Conservation (phyloP, 805 yeast species). For the Metschnikowia henanensis region DNA sequence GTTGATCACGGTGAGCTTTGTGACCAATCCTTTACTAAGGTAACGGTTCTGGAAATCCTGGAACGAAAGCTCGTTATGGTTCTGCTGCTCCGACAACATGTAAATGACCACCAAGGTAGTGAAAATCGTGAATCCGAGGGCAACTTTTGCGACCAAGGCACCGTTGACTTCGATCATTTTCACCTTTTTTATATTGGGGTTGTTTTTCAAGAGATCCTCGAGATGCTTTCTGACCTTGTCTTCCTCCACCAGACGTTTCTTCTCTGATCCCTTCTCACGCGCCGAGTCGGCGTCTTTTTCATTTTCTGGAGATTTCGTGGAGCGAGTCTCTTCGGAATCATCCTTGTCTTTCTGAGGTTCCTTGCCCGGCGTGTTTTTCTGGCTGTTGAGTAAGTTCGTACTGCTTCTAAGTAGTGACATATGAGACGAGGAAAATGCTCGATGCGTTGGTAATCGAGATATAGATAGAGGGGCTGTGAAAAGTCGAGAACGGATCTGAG, state of each 20-base stretch:
- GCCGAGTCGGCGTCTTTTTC: slow-evolving; percentile 1
- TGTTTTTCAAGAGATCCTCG: slow-evolving; percentile 29
- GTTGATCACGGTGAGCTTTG: slow-evolving; percentile 71
- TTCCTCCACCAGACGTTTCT: slow-evolving; percentile 29
- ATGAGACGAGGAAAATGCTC: slow-evolving; percentile 9
- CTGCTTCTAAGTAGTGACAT: slow-evolving; percentile 8
- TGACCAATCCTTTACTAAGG: slow-evolving; percentile 76
- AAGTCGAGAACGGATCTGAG: background rate
- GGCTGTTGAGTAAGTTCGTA: background rate
- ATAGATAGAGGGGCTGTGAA: background rate
- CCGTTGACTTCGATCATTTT: slow-evolving; percentile 28
- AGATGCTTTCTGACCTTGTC: slow-evolving; percentile 36
- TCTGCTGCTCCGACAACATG: slow-evolving; percentile 16
- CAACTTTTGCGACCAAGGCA: slow-evolving; percentile 12
- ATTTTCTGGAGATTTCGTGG: background rate
- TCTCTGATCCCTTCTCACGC: slow-evolving; percentile 14
- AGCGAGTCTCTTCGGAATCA: background rate
- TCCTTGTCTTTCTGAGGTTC: background rate
- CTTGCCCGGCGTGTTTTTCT: background rate
- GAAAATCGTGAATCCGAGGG: slow-evolving; percentile 19
- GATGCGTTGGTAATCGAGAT: background rate
- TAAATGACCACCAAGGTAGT: slow-evolving; percentile 17
- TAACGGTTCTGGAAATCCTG: slow-evolving; percentile 85
- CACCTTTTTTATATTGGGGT: slow-evolving; percentile 31
- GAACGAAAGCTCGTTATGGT: slow-evolving; percentile 47